Percentiles rank a stretch among this genome's conserved stretches.
phyloP scores from a whole-genome alignment of 2,329 filamentous ascomycete species.

The Lachnellula hyalina region DNA sequence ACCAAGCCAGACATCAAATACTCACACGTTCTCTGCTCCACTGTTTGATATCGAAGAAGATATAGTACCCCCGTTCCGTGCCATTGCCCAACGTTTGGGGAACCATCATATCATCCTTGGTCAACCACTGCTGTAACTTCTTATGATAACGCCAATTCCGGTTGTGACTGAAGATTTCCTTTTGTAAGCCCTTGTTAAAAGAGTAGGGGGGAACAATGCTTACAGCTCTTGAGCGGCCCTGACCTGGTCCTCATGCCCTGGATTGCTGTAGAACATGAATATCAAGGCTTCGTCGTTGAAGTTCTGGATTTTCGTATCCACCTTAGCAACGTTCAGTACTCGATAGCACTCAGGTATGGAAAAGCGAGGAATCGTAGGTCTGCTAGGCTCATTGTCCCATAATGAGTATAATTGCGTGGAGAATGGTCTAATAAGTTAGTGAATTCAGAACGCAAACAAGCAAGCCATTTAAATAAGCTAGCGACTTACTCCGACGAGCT shows the following conservation, averaged over 20 bases:
- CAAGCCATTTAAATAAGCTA: neutral
- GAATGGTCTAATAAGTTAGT: conserved; percentile 34
- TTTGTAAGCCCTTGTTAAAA: conserved; percentile 5
- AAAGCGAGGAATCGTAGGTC: conserved; percentile 52
- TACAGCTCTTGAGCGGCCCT: conserved; percentile 60
- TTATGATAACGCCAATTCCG: conserved; percentile 67
- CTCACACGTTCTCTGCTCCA: conserved; percentile 61
- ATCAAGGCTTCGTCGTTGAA: conserved; percentile 66
- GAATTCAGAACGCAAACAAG: neutral
- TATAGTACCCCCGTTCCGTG: conserved; percentile 61
- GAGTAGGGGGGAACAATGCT: conserved; percentile 24
- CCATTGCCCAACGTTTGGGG: conserved; percentile 53
- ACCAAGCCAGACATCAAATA: conserved; percentile 10
- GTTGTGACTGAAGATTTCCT: conserved; percentile 42
- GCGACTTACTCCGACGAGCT: conserved; percentile 50
- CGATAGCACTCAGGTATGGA: conserved; percentile 61
- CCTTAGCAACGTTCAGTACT: conserved; percentile 59
- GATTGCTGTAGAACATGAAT: conserved; percentile 65
- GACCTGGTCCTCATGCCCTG: conserved; percentile 57
- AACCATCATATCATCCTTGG: conserved; percentile 62
- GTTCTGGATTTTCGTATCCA: conserved; percentile 59
- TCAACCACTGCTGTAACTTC: conserved; percentile 60
- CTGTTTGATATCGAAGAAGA: conserved; percentile 57
- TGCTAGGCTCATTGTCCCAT: conserved; percentile 54
- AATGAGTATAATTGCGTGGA: conserved; percentile 57